Conservation (phyloP, 345 rosid species). For the Erysimum cheiranthoides region DNA sequence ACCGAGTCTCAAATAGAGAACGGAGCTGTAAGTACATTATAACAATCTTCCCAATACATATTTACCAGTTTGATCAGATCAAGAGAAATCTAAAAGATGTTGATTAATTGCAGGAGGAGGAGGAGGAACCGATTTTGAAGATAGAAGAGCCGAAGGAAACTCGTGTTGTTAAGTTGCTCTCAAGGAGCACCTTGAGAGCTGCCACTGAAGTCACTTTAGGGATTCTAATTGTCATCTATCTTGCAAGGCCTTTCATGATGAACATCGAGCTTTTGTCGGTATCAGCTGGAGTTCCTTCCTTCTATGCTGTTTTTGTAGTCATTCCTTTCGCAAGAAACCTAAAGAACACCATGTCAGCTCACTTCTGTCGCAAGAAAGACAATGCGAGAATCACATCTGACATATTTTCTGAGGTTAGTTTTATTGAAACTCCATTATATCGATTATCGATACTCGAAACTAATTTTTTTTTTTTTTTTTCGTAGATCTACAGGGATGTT, state of each 20-base stretch:
- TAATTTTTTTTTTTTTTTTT: background rate
- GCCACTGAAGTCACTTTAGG: constrained; percentile 36
- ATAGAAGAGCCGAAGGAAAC: constrained; percentile 26
- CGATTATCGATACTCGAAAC: background rate
- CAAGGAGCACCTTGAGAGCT: constrained; percentile 27
- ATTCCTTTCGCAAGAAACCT: constrained; percentile 42
- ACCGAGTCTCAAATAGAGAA: constrained; percentile 10
- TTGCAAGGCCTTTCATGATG: constrained; percentile 45
- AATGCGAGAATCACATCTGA: constrained; percentile 36
- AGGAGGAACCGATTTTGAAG: constrained; percentile 36
- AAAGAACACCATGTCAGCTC: constrained; percentile 38
- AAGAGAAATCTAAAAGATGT: too few relatives aligned
- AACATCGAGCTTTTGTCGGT: constrained; percentile 33
- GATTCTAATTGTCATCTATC: constrained; percentile 32
- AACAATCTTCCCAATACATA: too few relatives aligned
- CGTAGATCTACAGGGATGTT: constrained; percentile 42
- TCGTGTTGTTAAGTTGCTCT: constrained; percentile 24
- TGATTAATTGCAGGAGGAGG: constrained; percentile 29
- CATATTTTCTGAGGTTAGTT: constrained; percentile 42
- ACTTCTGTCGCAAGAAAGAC: constrained; percentile 36
- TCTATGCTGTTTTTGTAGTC: constrained; percentile 36
- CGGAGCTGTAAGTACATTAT: constrained; percentile 29
- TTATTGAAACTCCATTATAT: background rate
- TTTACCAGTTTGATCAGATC: too few relatives aligned
- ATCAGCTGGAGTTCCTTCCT: constrained; percentile 45